Percentiles rank a stretch among this genome's conserved stretches.
Conservation (phyloP, 1,139 yeast genomes). For the Lodderomyces theae region DNA sequence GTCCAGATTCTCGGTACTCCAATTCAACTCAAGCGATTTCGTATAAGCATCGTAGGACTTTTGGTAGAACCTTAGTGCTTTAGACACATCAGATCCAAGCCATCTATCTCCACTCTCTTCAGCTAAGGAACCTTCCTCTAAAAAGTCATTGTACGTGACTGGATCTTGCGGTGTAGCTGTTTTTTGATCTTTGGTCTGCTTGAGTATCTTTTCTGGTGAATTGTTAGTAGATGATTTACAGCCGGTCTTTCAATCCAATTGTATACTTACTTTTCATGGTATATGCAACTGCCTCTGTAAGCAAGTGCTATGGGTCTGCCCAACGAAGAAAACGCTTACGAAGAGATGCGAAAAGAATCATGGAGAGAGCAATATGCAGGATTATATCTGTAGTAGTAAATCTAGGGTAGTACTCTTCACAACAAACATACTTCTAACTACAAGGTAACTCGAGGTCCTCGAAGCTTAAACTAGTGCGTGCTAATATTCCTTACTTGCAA, state of each 20-base stretch:
- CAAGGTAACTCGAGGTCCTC: too few species aligned
- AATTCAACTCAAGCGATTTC: constrained; percentile 23
- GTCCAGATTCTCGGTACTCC: constrained; percentile 24
- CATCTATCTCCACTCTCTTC: constrained; percentile 62
- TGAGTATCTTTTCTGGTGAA: constrained; percentile 6
- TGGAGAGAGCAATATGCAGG: too few species aligned
- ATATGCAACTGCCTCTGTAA: not conserved
- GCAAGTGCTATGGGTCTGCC: too few species aligned
- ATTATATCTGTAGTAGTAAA: too few species aligned
- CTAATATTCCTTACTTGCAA: too few species aligned
- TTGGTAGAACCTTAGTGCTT: constrained; percentile 53
- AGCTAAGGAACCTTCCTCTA: constrained; percentile 46
- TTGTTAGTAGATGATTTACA: constrained; percentile 13
- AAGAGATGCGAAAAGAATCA: too few species aligned
- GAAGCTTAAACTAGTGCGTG: too few species aligned
- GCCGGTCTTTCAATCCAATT: not conserved
- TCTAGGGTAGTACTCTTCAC: too few species aligned
- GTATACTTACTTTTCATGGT: constrained; percentile 2
- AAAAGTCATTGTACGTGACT: constrained; percentile 41
- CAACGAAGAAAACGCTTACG: too few species aligned
- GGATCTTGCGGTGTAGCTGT: constrained; percentile 18
- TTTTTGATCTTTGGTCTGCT: constrained; percentile 17
- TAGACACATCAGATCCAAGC: constrained; percentile 53
- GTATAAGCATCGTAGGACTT: constrained; percentile 41
- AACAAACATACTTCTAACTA: too few species aligned